Evolutionary conservation across 2,329 filamentous ascomycete genomes (phyloP).

Genomic region (Sclerotinia borealis): DNA sequence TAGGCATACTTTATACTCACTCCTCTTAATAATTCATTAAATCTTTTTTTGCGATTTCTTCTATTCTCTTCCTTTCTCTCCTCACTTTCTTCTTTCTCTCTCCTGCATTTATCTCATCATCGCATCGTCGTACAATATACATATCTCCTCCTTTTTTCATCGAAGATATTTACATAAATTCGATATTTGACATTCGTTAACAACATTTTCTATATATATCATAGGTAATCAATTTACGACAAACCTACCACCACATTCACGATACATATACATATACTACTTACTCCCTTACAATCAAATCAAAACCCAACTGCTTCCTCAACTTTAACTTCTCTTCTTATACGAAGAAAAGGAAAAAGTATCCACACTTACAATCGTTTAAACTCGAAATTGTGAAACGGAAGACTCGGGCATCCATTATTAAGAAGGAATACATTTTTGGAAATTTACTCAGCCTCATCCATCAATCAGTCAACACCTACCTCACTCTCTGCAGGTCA

Average conservation of each 20-base stretch:
- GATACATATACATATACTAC: neutral
- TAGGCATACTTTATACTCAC: neutral
- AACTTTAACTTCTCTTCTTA: neutral
- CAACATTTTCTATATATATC: neutral
- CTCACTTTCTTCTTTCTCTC: constrained; percentile 3
- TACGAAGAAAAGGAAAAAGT: neutral
- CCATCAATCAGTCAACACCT: neutral
- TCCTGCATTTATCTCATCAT: neutral
- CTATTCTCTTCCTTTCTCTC: neutral
- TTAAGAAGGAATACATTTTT: neutral
- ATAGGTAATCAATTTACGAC: constrained; percentile 1
- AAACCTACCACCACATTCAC: neutral
- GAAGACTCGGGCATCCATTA: neutral
- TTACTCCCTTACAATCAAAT: neutral
- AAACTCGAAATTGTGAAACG: constrained; percentile 10
- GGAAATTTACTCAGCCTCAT: constrained; percentile 2
- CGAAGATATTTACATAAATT: neutral
- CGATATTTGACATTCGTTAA: neutral
- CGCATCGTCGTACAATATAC: neutral
- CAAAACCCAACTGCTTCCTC: neutral
- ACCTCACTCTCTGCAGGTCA: constrained; percentile 13
- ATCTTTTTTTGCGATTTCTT: no score
- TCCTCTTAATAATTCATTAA: neutral
- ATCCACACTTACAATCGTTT: constrained; percentile 1
- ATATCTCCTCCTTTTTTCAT: neutral